Percentiles rank a stretch among this genome's conserved stretches.
Evolutionary conservation across 2,329 filamentous ascomycete genomes (phyloP).

Genomic region (Cordyceps javanica): DNA sequence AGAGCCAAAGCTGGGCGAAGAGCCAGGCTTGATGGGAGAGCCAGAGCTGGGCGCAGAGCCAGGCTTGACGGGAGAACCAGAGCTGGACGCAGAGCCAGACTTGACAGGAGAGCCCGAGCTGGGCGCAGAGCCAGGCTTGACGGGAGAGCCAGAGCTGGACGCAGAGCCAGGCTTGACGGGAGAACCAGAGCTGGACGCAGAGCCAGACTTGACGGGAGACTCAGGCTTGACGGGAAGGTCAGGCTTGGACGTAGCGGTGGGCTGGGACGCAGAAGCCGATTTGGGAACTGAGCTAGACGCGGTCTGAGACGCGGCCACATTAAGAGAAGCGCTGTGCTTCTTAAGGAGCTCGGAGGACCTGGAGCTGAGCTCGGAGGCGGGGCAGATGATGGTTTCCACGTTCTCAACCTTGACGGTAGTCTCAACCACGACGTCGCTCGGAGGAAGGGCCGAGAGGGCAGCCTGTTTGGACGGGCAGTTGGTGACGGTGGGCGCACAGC

Average conservation of each 20-base stretch:
- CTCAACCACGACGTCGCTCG: slow-evolving; percentile 27
- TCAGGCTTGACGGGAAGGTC: no score
- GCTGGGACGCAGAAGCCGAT: not conserved
- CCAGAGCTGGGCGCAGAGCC: no score
- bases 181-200: no score
- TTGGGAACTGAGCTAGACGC: not conserved
- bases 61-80: no score
- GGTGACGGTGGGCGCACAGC: slow-evolving; percentile 51
- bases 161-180: no score
- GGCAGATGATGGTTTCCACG: slow-evolving; percentile 39
- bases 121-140: no score
- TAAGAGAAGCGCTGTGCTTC: slow-evolving; percentile 23
- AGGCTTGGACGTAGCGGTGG: not conserved
- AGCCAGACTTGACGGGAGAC: no score
- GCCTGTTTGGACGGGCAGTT: slow-evolving; percentile 42
- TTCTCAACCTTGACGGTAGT: slow-evolving; percentile 34
- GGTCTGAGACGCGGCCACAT: not conserved
- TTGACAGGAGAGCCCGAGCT: no score
- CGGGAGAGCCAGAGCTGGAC: no score
- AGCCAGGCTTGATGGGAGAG: no score
- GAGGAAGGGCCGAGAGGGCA: slow-evolving; percentile 29
- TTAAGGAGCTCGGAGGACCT: slow-evolving; percentile 35
- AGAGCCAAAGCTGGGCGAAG: no score
- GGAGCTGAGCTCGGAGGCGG: slow-evolving; percentile 34
- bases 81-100: no score